A percentile compares a stretch with the other conserved stretches of the same genome.
Evolutionary conservation across 768 basidiomycete genomes (phyloP).

Genomic region (Tulasnella sp.): DNA sequence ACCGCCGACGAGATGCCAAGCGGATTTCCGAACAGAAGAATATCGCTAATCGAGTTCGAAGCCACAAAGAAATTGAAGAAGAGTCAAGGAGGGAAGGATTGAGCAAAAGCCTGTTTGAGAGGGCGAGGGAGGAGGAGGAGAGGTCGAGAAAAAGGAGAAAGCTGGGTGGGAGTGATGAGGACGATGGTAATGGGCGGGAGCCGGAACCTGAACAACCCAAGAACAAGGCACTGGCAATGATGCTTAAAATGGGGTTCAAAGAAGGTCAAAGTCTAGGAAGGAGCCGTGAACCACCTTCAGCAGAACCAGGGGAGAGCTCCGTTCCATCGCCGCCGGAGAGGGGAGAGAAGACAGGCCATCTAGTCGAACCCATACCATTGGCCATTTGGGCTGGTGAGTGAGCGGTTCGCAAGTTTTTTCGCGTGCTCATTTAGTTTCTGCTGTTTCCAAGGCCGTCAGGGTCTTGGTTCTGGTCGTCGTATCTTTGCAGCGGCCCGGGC

Average conservation of each 20-base stretch:
- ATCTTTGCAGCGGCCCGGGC: constrained; percentile 44
- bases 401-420: not conserved
- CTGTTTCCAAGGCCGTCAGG: constrained; percentile 51
- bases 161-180: not conserved
- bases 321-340: constrained; percentile 12
- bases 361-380: constrained; percentile 57
- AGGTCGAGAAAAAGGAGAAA: constrained; percentile 18
- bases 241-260: constrained; percentile 92
- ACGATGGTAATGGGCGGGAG: not conserved
- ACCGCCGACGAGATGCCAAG: constrained; percentile 55
- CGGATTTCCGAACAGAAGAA: constrained; percentile 49
- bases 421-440: not conserved
- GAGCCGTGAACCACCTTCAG: constrained; percentile 17
- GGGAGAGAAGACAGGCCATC: constrained; percentile 28
- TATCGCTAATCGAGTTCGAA: constrained; percentile 41
- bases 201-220: not conserved
- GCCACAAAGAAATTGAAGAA: constrained; percentile 46
- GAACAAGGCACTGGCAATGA: constrained; percentile 78
- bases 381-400: constrained; percentile 71
- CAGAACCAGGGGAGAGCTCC: constrained; percentile 3
- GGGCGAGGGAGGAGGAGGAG: constrained; percentile 54
- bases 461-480: constrained; percentile 48
- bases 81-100: constrained; percentile 27
- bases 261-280: constrained; percentile 65
- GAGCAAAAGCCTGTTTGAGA: constrained; percentile 65